Conservation (phyloP, 2,329 filamentous ascomycete genomes). For the Epichloe coenophiala region DNA sequence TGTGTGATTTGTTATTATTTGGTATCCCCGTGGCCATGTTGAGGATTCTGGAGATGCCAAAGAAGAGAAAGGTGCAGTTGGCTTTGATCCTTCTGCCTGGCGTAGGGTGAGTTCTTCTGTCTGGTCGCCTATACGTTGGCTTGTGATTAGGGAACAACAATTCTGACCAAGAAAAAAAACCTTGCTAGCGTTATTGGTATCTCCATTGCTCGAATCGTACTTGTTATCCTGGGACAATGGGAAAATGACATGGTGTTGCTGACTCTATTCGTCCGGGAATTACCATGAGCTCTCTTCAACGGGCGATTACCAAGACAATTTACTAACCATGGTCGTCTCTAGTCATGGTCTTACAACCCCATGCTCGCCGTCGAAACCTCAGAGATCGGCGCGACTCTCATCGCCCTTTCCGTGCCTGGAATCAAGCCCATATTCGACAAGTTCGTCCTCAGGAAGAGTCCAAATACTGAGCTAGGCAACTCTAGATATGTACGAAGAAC, state of each 20-base stretch:
- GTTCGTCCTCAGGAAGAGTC: slow-evolving; percentile 15
- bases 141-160: neutral
- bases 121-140: neutral
- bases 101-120: slow-evolving; percentile 24
- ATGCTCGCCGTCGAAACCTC: slow-evolving; percentile 35
- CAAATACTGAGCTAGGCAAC: slow-evolving; percentile 9
- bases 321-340: neutral
- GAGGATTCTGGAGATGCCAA: slow-evolving; percentile 27
- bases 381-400: slow-evolving; percentile 35
- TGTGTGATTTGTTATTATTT: slow-evolving; percentile 37
- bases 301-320: too few species aligned
- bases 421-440: slow-evolving; percentile 32
- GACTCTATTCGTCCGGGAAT: too few species aligned
- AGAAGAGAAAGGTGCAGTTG: slow-evolving; percentile 32
- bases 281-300: too few species aligned
- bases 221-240: slow-evolving; percentile 35
- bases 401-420: slow-evolving; percentile 36
- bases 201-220: slow-evolving; percentile 30
- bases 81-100: slow-evolving; percentile 34
- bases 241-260: slow-evolving; percentile 21
- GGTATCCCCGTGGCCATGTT: slow-evolving; percentile 36
- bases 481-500: slow-evolving; percentile 12
- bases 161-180: neutral
- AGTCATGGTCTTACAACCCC: slow-evolving; percentile 36
- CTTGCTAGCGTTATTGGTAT: slow-evolving; percentile 32